phyloP scores from a whole-genome alignment of 2,329 filamentous ascomycete genomes.

The Talaromyces sp. region DNA sequence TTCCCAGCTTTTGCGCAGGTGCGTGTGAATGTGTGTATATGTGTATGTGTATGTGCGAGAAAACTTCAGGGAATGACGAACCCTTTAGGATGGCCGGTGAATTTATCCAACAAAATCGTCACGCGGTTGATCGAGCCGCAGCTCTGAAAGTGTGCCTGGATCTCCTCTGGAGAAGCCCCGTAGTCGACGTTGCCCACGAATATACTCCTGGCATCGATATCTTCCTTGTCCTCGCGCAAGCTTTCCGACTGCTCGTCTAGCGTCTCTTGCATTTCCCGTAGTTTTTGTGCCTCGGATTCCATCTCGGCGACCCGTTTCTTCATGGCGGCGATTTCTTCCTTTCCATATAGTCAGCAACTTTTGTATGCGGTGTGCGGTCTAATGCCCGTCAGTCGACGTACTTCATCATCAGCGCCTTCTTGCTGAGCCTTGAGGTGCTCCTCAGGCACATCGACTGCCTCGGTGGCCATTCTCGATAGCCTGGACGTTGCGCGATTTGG shows the following conservation, averaged over 20 bases:
- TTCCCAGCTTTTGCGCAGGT: neutral
- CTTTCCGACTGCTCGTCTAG: slow-evolving; percentile 81
- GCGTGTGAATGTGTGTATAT: neutral
- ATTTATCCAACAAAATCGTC: slow-evolving; percentile 95
- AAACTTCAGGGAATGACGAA: slow-evolving; percentile 41
- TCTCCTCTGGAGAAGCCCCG: slow-evolving; percentile 92
- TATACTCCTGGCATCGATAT: slow-evolving; percentile 89
- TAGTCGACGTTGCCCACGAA: slow-evolving; percentile 99
- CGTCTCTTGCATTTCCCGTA: slow-evolving; percentile 78
- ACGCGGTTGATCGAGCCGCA: slow-evolving; percentile 97
- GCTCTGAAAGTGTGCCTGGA: slow-evolving; percentile 96
- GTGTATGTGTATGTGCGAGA: neutral
- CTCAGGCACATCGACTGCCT: slow-evolving; percentile 14
- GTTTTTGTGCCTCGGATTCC: slow-evolving; percentile 81
- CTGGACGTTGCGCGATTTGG: neutral
- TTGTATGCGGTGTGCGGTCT: neutral
- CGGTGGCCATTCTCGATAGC: slow-evolving; percentile 7
- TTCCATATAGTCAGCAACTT: neutral
- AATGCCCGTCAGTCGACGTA: slow-evolving; percentile 15
- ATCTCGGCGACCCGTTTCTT: slow-evolving; percentile 82
- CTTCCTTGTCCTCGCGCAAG: slow-evolving; percentile 86
- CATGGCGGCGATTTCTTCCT: slow-evolving; percentile 82
- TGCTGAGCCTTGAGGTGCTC: slow-evolving; percentile 33
- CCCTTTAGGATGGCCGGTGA: slow-evolving; percentile 99
- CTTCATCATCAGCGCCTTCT: slow-evolving; percentile 41